A percentile compares a stretch with the other conserved stretches of the same genome.
phyloP scores from a whole-genome alignment of 208 protist species.

The Crithidia sp. region DNA sequence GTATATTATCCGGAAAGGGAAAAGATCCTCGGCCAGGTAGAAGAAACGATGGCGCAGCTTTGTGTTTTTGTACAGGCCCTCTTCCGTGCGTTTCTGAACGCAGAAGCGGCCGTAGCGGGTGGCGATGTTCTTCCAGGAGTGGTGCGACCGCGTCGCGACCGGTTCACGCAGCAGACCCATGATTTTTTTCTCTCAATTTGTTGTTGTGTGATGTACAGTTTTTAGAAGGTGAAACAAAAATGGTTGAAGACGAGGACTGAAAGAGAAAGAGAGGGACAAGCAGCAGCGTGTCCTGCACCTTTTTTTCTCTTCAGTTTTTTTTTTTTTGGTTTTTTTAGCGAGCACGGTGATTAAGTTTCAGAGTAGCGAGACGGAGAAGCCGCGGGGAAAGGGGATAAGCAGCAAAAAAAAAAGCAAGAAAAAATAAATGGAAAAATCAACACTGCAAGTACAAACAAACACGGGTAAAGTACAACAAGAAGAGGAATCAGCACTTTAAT shows the following conservation, averaged over 20 bases:
- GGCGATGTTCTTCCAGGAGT: conserved; percentile 48
- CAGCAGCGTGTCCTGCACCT: no score
- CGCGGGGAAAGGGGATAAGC: neutral
- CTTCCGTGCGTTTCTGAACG: conserved; percentile 48
- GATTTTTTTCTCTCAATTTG: neutral
- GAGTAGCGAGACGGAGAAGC: neutral
- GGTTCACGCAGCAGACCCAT: conserved; percentile 28
- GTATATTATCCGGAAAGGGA: conserved; percentile 52
- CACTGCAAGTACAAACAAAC: neutral
- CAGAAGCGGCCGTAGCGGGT: conserved; percentile 41
- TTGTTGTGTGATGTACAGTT: no score
- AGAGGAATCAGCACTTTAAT: neutral
- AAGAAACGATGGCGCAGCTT: conserved; percentile 31
- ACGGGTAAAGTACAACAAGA: neutral
- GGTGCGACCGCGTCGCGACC: conserved; percentile 18
- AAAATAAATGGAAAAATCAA: neutral
- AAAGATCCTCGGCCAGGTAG: conserved; percentile 25
- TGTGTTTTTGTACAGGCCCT: conserved; percentile 41
- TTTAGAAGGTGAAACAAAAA: no score
- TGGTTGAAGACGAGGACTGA: no score
- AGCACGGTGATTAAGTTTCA: no score
- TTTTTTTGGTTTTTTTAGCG: no score
- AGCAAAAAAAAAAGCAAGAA: conserved; percentile 6
- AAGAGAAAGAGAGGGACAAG: no score
- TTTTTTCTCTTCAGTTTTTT: no score